These are phyloP conservation scores for Tricholoma matsutake DNA, from an alignment of 768 basidiomycete species.

Conservation along the genomic window DNA sequence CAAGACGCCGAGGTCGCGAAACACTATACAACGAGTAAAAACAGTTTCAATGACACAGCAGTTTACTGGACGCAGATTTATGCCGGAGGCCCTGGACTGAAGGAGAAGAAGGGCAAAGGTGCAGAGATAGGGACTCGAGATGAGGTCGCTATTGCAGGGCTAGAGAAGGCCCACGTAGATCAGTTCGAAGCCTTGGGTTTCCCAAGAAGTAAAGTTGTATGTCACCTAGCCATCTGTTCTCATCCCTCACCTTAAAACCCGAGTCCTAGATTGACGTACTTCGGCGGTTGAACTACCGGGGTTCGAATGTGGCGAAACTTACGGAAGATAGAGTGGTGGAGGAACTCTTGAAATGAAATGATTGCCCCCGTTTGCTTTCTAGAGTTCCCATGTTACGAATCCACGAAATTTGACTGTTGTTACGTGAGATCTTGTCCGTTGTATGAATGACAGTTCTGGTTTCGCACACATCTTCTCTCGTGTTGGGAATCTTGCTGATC, in stretches of 20 bases:
- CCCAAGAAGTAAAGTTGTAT: constrained; percentile 77
- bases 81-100: constrained; percentile 65
- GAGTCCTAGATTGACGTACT: constrained; percentile 76
- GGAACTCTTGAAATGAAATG: constrained; percentile 68
- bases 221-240: constrained; percentile 28
- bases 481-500: not conserved
- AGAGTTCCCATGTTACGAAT: not conserved
- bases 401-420: not conserved
- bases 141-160: constrained; percentile 75
- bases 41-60: constrained; percentile 89
- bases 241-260: constrained; percentile 5
- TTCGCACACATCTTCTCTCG: not conserved
- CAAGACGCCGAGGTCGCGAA: constrained; percentile 99
- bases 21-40: constrained; percentile 87
- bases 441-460: not conserved
- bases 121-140: constrained; percentile 44
- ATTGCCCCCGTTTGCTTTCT: constrained; percentile 6
- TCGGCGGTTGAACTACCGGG: constrained; percentile 82
- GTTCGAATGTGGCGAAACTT: constrained; percentile 76
- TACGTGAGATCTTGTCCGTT: not conserved
- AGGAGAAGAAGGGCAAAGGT: constrained; percentile 39
- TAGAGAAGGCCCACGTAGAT: constrained; percentile 80
- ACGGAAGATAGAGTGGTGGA: constrained; percentile 82
- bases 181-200: constrained; percentile 85
- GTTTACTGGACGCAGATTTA: constrained; percentile 93